These are phyloP conservation scores for Rhynchosporium secalis DNA, from an alignment of 2,329 filamentous ascomycete species.

Conservation along the genomic window DNA sequence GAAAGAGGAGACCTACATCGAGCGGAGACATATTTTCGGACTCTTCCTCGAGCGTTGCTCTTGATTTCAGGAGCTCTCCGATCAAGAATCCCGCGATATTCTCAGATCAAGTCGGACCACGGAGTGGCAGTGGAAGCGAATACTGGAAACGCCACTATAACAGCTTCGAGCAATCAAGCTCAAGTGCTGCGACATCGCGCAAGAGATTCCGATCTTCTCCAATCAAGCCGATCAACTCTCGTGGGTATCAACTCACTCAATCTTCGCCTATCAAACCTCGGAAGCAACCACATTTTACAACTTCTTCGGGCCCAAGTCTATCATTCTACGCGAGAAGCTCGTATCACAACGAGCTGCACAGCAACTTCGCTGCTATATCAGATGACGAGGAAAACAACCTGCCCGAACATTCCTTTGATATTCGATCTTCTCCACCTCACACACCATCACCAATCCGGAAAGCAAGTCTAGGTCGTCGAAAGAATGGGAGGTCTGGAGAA, in stretches of 20 bases:
- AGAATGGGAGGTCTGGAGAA: constrained; percentile 62
- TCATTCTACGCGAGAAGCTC: constrained; percentile 69
- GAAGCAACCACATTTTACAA: constrained; percentile 73
- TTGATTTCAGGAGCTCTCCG: constrained; percentile 82
- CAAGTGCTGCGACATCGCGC: constrained; percentile 52
- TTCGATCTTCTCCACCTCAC: constrained; percentile 78
- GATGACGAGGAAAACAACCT: constrained; percentile 85
- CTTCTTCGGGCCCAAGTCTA: constrained; percentile 67
- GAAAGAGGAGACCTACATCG: constrained; percentile 59
- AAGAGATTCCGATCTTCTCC: constrained; percentile 73
- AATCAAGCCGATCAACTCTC: constrained; percentile 45
- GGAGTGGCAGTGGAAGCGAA: constrained; percentile 57
- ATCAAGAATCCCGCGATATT: constrained; percentile 77
- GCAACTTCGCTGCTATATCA: constrained; percentile 62
- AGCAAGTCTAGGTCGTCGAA: constrained; percentile 48
- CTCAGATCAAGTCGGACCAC: constrained; percentile 74
- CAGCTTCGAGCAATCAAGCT: constrained; percentile 53
- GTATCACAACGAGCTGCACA: constrained; percentile 60
- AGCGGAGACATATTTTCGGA: constrained; percentile 78
- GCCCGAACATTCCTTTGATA: constrained; percentile 72
- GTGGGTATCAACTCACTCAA: constrained; percentile 75
- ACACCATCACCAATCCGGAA: constrained; percentile 72
- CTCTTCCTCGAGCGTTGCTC: constrained; percentile 75
- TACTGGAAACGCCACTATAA: constrained; percentile 64
- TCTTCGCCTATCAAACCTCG: constrained; percentile 83